Evolutionary conservation across 306 rosid species (phyloP), one percentile per base, ranked within the genome.

Genomic region (Trifolium fragiferum): DNA sequence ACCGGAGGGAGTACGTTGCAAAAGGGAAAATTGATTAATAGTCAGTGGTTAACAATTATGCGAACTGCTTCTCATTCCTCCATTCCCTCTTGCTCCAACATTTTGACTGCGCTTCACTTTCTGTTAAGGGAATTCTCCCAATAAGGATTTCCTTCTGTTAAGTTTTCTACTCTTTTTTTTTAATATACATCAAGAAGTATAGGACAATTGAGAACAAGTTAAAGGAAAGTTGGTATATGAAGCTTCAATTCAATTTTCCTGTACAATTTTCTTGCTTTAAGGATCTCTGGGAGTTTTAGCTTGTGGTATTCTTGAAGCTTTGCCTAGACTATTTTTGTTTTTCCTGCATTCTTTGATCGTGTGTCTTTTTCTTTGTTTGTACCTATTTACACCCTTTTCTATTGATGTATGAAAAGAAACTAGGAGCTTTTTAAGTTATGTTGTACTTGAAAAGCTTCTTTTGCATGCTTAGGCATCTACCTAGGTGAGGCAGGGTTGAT

Each of bases 181-280:
- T 15, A 2, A 47, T 35, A 67, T 20, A 60, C 21, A 33, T 46
- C 10, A 15, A 43, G 13, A 33, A 62, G 32, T 58, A 23, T n/a
- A 47, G 47, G 15, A 59, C 33, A 68, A 21, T 68, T 72, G 54
- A 33, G 20, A 44, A n/a, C 23, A 41, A 30, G 7, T 18, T 15
- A 65, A 19, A 8, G 10, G 6, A 41, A 61, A 50, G 33, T 61
- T 61, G 20, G 20, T 58, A 44, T 43, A 53, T 27, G 37, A 12
- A 40, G 74, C 74, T 76, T 76, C 68, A 67, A 19, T 72, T 40
- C 75, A 27, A 68, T 20, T 35, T 33, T 47, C 30, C 18, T 47
- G 13, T 43, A 60, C 46, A 20, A 25, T 44, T 33, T 55, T 49
- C 54, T 68, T 46, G 63, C 70, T 44, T 18, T 19, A 44, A 58